Evolutionary conservation across 2,329 filamentous ascomycete species (phyloP), one percentile per base, ranked within the genome.

Genomic region (Exophiala sp.): DNA sequence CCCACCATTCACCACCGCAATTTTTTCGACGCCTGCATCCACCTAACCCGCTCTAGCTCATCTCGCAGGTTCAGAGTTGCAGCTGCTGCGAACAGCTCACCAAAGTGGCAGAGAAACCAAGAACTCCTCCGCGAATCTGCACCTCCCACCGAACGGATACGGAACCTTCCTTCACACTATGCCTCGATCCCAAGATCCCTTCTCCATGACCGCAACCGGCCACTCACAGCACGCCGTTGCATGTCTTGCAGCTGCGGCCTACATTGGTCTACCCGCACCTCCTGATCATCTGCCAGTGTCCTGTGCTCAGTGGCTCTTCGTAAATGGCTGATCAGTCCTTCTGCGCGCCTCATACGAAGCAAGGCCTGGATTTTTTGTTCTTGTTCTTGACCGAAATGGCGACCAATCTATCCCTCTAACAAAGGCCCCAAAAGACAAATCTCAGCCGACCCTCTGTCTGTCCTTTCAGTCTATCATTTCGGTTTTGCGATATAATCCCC

Each of bases 281-380:
- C 57, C 57, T 60, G 57, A 60, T 57, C 57, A 60, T 60, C 57
- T 60, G 57, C 57, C 56, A 56, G 49, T 55, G 47, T 43, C 50
- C 41, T 42, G 46, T 50, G 57, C 46, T 47, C 57, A 55, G 52
- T 55, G 52, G 57, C 44, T 59, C 47, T 49, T 51, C 32, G 39
- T 48, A 46, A 45, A 58, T 55, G 55, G 55, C 57, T 57, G 50
- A 54, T 53, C 52, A 53, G 29, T 56, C 49, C 53, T 47, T 60
- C 54, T 52, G 48, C 46, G 24, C 24, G 53, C 53, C 57, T 54
- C 47, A 49, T 42, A 48, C 55, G 41, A 29, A 58, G 48, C 36
- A 52, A 44, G 55, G 41, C 51, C 55, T 52, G 55, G 55, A 49
- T 49, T 55, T 54, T 57, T 52, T 58, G 51, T 58, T 58, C 47